Evolutionary conservation across 176 grass and related monocot species (phyloP).

Genomic region (Triticum timopheevii): DNA sequence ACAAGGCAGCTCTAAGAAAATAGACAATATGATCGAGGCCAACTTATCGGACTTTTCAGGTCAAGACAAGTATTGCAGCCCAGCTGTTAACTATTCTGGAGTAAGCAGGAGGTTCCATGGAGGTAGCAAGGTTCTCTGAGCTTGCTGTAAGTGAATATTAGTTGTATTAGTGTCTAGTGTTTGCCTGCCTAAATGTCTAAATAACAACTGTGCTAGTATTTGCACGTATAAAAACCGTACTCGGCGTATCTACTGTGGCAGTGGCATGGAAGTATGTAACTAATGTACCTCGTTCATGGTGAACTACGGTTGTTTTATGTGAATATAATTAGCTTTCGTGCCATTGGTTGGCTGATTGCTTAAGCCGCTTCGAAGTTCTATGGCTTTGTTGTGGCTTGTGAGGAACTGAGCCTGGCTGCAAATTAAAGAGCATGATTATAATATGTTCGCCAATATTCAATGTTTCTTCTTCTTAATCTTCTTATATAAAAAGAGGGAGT

Average conservation of each 20-base stretch:
- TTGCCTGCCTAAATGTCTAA: not conserved
- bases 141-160: not conserved
- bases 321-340: not conserved
- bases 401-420: not conserved
- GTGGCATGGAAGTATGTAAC: not conserved
- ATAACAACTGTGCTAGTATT: not conserved
- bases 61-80: not conserved
- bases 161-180: not conserved
- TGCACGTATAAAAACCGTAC: not conserved
- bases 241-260: not conserved
- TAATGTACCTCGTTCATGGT: not conserved
- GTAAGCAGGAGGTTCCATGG: slow-evolving; percentile 29
- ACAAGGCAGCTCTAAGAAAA: slow-evolving; percentile 7
- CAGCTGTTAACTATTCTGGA: slow-evolving; percentile 1
- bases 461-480: no score
- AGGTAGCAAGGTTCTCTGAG: slow-evolving; percentile 28
- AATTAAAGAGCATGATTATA: not conserved
- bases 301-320: not conserved
- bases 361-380: not conserved
- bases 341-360: not conserved
- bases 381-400: not conserved
- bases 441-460: not conserved
- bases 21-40: slow-evolving; percentile 41
- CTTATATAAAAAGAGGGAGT: no score
- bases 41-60: slow-evolving; percentile 37